Conservation (phyloP, 345 rosid species). For the Abelmoschus esculentus region DNA sequence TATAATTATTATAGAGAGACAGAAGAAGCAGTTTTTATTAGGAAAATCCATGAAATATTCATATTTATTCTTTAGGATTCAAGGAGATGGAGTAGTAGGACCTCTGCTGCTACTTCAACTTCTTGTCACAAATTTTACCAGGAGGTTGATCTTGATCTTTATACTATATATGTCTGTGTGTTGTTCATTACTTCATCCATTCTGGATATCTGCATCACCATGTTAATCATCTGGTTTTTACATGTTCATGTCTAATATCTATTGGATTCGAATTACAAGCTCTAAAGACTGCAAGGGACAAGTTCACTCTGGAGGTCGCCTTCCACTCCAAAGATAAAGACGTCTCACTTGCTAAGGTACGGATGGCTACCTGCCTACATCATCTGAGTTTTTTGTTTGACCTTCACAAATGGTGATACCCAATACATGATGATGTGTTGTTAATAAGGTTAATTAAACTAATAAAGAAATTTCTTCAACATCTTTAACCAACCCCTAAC, state of each 20-base stretch:
- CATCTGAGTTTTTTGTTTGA: not conserved
- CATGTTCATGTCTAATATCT: conserved; percentile 20
- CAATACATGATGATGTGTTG: no score
- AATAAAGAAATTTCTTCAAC: no score
- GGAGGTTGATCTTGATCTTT: conserved; percentile 57
- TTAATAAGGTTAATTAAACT: no score
- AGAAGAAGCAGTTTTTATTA: conserved; percentile 9
- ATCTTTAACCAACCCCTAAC: no score
- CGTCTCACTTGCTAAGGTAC: conserved; percentile 76
- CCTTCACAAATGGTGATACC: not conserved
- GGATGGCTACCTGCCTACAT: not conserved
- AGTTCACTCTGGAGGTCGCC: conserved; percentile 66
- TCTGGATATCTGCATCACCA: conserved; percentile 15
- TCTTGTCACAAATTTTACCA: conserved; percentile 46
- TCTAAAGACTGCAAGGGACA: conserved; percentile 48
- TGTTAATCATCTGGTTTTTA: not conserved
- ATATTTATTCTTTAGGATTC: no score
- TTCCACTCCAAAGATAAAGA: conserved; percentile 65
- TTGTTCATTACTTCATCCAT: conserved; percentile 17
- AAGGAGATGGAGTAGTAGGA: conserved; percentile 32
- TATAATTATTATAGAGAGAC: not conserved
- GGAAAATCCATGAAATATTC: conserved; percentile 13
- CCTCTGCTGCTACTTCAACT: conserved; percentile 13
- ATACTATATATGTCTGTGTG: conserved; percentile 3
- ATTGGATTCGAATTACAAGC: conserved; percentile 18